Base-by-base conservation (phyloP, 164 flowering plant genomes). In the Amborella trichopoda region DNA sequence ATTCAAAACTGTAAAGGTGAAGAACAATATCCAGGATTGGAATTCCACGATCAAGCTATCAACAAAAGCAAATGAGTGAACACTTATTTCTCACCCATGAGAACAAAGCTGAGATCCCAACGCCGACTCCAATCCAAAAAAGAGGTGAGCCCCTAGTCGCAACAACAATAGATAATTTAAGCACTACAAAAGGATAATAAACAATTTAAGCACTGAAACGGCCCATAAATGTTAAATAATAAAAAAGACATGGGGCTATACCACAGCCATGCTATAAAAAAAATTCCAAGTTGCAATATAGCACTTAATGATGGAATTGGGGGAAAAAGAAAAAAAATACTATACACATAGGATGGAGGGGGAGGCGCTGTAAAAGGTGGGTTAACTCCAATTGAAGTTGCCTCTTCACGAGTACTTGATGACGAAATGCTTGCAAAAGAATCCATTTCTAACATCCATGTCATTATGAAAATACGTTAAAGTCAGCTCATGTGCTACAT, bases 121-220 rank as follows among this genome's bases (percentile, higher is more conserved):
- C 95, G 40, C 97, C 97, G 61, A 89, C 83, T 50, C 83, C 94
- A 60, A 89, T 67, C 97, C 97, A 89, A 55, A 89, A 89, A 26
- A 89, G 80, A 18, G 97, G 97, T 2, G 95, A 82, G 5, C 94
- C 90, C 30, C 97, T 89, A 52, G 24, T 64, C 10, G 62, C 18
- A 49, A 23, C 21, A 45, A 27, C 44, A 32, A 16, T 14, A 27
- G 28, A 53, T 19, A 3, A 26, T 13, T 2, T 18, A 26, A 36
- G 38, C 23, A 6, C 18, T 6, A 2, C 33, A 17, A 2, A 6
- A 22, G 5, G 13, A 42, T 42, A 21, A 30, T 30, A 30, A 6
- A 13, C 34, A 30, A 30, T 30, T 6, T 30, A 13, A 13, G 13
- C 13, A 13, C 13, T 30, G 9, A 30, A 6, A 13, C 34, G 34